Conservation (phyloP, 306 rosid species). For the Acacia melanoxylon region DNA sequence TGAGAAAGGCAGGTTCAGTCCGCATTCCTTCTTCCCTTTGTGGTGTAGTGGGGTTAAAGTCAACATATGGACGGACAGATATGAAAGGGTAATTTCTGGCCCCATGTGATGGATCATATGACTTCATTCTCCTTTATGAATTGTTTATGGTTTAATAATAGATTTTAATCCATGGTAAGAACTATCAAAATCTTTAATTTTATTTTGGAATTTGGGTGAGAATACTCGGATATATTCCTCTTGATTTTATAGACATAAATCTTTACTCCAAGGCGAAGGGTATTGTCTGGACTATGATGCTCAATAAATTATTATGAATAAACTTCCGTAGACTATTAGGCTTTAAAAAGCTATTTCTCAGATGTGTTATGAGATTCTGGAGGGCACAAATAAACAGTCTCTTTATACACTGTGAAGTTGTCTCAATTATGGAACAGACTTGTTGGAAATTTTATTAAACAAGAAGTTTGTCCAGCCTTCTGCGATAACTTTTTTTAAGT, state of each 20-base stretch:
- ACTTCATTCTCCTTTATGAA: neutral
- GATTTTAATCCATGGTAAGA: slow-evolving; percentile 3
- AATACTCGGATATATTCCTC: neutral
- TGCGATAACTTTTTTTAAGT: neutral
- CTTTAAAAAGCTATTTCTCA: neutral
- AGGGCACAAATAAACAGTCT: neutral
- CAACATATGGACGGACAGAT: slow-evolving; percentile 77
- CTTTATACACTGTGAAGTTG: neutral
- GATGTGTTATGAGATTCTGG: neutral
- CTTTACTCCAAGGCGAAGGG: neutral
- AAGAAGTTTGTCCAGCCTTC: neutral
- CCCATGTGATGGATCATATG: slow-evolving; percentile 11
- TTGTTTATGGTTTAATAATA: slow-evolving; percentile 10
- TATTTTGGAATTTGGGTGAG: slow-evolving; percentile 10
- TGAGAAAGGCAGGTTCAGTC: slow-evolving; percentile 75
- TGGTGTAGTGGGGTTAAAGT: slow-evolving; percentile 91
- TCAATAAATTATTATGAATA: neutral
- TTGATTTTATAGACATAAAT: neutral
- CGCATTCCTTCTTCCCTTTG: slow-evolving; percentile 98
- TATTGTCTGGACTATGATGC: neutral
- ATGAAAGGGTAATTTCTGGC: slow-evolving; percentile 72
- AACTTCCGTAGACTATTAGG: neutral
- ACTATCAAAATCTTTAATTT: slow-evolving; percentile 3
- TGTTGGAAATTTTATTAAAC: neutral
- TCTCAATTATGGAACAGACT: neutral